Conservation (phyloP, 371 early-diverging fungal species). For the Actinomucor elegans region DNA sequence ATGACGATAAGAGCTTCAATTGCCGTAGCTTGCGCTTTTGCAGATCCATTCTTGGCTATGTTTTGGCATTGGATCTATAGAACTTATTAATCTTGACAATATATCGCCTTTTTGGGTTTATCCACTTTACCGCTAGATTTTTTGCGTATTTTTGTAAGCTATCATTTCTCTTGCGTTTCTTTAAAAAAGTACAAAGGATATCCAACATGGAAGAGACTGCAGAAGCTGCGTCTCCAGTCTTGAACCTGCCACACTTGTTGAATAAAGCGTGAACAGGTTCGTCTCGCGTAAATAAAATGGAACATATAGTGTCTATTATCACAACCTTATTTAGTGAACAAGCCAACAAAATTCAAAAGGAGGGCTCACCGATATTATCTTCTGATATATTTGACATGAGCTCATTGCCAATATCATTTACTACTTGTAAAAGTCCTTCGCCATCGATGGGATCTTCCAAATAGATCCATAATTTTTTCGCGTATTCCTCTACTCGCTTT, state of each 20-base stretch:
- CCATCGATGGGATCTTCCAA: background rate
- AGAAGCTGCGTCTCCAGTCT: constrained; percentile 2
- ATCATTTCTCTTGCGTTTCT: constrained; percentile 5
- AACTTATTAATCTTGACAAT: background rate
- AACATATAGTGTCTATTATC: constrained; percentile 41
- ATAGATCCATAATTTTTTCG: background rate
- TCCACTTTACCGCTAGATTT: constrained; percentile 19
- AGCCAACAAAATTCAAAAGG: no score
- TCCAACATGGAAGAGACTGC: constrained; percentile 27
- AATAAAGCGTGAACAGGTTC: constrained; percentile 30
- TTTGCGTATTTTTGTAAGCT: constrained; percentile 27
- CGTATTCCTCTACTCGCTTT: background rate
- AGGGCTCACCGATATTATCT: constrained; percentile 39
- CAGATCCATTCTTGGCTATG: background rate
- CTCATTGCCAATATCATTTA: constrained; percentile 8
- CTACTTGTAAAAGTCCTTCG: constrained; percentile 1
- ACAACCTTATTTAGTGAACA: no score
- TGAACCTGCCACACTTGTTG: constrained; percentile 4
- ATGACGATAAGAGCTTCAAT: constrained; percentile 10
- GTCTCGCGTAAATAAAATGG: constrained; percentile 32
- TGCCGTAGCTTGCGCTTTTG: background rate
- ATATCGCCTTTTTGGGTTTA: background rate
- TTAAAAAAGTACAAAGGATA: constrained; percentile 29
- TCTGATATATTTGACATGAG: constrained; percentile 29
- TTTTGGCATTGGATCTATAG: no score